Evolutionary conservation across 208 protist species (phyloP), one percentile per base, ranked within the genome.

Genomic region (Leishmania guyanensis): DNA sequence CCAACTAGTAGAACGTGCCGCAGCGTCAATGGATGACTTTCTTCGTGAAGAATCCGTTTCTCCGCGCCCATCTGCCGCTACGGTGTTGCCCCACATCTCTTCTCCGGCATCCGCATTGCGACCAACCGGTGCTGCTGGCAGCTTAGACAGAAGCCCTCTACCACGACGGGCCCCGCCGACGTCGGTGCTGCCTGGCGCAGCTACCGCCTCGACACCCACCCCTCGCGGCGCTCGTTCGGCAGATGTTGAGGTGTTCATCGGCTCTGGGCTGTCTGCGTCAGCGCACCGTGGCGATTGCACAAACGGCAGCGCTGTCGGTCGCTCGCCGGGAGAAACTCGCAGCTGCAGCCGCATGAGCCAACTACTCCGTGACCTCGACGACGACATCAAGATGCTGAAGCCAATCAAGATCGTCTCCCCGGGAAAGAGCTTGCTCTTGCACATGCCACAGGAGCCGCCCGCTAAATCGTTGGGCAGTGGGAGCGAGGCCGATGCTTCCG

Each of bases 341-440:
- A 81, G 77, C 77, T 87, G 64, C 62, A 85, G 88, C 39, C 88
- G 89, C 69, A 93, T 97, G 91, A 90, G 89, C 68, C 84, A 89
- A 50, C 84, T 97, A 12, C 90, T 97, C 56, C 84, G 86, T 56
- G 94, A 95, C 54, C 86, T 97, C 9, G 91, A 96, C 71, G 91
- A 96, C 20, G 94, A 97, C 77, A 97, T 97, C 68, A 82, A 88
- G 26, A 70, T 85, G 50, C 87, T 97, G 39, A 91, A 95, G 74
- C 91, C 91, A 36, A 91, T 97, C 84, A 94, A 95, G 76, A 85
- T 87, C 0, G 83, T 95, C 8, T 87, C 82, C 26, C 87, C 92
- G 9, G 86, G 82, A 20, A 92, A 93, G 84, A 95, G 95, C 77
- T 92, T 94, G 86, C 81, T 96, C 22, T 76, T 95, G 68, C 92